A percentile compares a stretch with the other conserved stretches of the same genome.
Conservation (phyloP, 768 basidiomycete species). For the Harrya chromipes region DNA sequence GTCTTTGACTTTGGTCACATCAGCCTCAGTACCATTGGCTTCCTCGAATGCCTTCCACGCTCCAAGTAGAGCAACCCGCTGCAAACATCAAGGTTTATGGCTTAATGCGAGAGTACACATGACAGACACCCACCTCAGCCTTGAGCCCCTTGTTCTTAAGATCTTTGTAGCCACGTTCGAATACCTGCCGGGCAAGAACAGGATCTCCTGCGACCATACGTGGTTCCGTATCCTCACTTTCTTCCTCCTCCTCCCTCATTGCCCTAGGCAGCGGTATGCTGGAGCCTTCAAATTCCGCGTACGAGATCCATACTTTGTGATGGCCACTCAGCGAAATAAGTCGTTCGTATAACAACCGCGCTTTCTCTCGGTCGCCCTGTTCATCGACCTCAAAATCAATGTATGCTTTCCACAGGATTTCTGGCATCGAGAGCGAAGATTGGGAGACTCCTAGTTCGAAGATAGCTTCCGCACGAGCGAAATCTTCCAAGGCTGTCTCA, state of each 20-base stretch:
- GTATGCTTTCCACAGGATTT: constrained; percentile 91
- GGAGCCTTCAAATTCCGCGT: constrained; percentile 88
- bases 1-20: constrained; percentile 77
- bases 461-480: constrained; percentile 85
- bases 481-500: constrained; percentile 84
- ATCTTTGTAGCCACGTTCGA: constrained; percentile 85
- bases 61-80: constrained; percentile 91
- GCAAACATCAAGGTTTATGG: constrained; percentile 6
- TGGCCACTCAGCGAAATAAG: constrained; percentile 84
- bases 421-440: constrained; percentile 88
- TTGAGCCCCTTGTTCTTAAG: constrained; percentile 79
- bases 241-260: constrained; percentile 70
- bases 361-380: constrained; percentile 77
- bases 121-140: constrained; percentile 63
- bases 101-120: not conserved
- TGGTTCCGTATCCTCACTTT: constrained; percentile 46
- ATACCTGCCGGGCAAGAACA: constrained; percentile 68
- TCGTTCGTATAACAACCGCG: constrained; percentile 85
- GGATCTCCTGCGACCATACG: constrained; percentile 73
- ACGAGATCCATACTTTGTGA: constrained; percentile 97
- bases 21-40: constrained; percentile 65
- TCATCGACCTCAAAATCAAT: constrained; percentile 96
- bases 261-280: constrained; percentile 63
- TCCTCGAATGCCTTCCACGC: constrained; percentile 96
- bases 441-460: constrained; percentile 91